Evolutionary conservation across 768 basidiomycete genomes (phyloP), one percentile per base, ranked within the genome.

Genomic region (Lepiota venenata): DNA sequence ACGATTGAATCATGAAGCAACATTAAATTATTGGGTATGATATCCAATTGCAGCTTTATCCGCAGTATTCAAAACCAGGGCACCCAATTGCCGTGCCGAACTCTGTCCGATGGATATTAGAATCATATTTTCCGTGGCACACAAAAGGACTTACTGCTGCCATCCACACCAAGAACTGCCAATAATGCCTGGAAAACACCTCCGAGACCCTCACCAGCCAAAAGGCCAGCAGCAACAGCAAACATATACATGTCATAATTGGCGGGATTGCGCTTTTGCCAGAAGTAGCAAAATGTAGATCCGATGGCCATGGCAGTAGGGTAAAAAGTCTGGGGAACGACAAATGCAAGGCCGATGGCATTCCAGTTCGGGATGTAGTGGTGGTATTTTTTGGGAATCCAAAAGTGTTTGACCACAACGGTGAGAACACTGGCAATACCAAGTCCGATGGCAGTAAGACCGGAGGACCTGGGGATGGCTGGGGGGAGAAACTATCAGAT

Each of bases 161-260:
- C 80, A 55, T 80, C 78, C 36, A 82, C 81, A 49, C 75, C 75
- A 36, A 71, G 64, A 48, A 83, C 69, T 27, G 79, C 76, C 20
- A 84, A 69, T n/a, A 83, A 63, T 11, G 82, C 81, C 57, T 78
- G 76, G 63, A 83, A 74, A 47, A 84, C 81, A 62, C 82, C 83
- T 25, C 81, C 83, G 32, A 84, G 70, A 66, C 83, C 83, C 58
- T 83, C 82, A 22, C 82, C 82, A 35, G 81, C 80, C 32, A 83
- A 68, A 55, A 81, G 66, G 60, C 82, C 82, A 43, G 77, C 78
- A 47, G 80, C 70, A 58, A 81, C 55, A 27, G 80, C 75, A 60
- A 82, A 83, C 74, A 81, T 80, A 65, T 81, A 82, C 76, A 81
- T 76, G 58, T 82, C 82, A 60, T 66, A 81, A 37, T 65, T 56